These are phyloP conservation scores for Magnolia kwangsiensis DNA, from an alignment of 164 flowering plant species.

Conservation along the genomic window DNA sequence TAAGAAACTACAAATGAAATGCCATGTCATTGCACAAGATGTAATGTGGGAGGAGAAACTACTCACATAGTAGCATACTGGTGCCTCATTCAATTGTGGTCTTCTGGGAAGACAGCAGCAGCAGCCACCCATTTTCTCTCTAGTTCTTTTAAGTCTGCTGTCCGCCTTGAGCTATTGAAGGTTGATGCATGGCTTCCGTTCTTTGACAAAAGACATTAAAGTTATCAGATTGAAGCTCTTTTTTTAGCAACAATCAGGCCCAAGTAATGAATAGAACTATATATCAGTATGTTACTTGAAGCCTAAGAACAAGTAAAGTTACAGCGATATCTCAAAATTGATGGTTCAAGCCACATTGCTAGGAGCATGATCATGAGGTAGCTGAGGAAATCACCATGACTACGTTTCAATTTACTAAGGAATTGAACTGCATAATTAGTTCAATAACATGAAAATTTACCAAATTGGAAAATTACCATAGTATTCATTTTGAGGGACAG, in stretches of 20 bases:
- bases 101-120: slow-evolving; percentile 43
- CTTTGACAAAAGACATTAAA: background rate
- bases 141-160: slow-evolving; percentile 9
- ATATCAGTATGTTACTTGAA: background rate
- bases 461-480: background rate
- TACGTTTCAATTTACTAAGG: background rate
- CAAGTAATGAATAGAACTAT: background rate
- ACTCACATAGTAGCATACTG: slow-evolving; percentile 73
- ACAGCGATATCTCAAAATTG: background rate
- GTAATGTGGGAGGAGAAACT: slow-evolving; percentile 11
- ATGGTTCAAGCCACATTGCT: background rate
- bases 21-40: background rate
- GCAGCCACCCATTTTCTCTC: slow-evolving; percentile 73
- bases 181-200: slow-evolving; percentile 6
- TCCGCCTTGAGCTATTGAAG: slow-evolving; percentile 16
- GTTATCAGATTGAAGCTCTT: background rate
- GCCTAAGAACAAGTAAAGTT: background rate
- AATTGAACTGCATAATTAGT: background rate
- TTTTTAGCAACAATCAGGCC: background rate
- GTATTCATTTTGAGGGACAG: background rate
- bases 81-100: slow-evolving; percentile 49
- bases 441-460: background rate
- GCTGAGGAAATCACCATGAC: background rate
- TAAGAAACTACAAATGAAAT: background rate
- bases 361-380: background rate